Conservation (phyloP, 2,329 filamentous ascomycete species). For the Arthrobotrys sinensis region DNA sequence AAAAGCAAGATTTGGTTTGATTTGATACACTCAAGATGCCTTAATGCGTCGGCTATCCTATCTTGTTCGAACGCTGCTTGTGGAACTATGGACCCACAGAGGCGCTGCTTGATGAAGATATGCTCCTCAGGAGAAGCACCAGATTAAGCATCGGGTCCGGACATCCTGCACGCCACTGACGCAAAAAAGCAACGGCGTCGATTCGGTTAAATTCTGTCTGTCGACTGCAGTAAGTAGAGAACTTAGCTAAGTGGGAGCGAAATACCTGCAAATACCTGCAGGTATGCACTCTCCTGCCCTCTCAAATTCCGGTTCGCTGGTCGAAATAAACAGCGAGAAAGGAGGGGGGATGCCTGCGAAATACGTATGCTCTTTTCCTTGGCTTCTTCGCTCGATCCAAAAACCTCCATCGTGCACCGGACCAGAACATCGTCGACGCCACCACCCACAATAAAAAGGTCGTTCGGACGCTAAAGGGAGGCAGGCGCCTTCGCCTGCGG, state of each 20-base stretch:
- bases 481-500: constrained; percentile 28
- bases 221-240: neutral
- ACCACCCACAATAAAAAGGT: constrained; percentile 1
- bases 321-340: neutral
- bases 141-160: constrained; percentile 10
- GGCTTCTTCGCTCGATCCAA: constrained; percentile 5
- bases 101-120: constrained; percentile 1
- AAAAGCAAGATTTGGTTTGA: neutral
- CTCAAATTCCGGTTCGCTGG: constrained; percentile 10
- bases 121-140: constrained; percentile 2
- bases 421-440: constrained; percentile 19
- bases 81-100: neutral
- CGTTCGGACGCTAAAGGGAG: constrained; percentile 29
- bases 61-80: neutral
- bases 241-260: constrained; percentile 6
- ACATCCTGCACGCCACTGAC: constrained; percentile 17
- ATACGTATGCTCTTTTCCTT: constrained; percentile 20
- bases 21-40: neutral
- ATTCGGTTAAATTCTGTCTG: constrained; percentile 12
- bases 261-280: constrained; percentile 3
- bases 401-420: constrained; percentile 14
- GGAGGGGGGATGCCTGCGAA: constrained; percentile 3
- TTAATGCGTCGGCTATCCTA: constrained; percentile 8
- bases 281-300: neutral
- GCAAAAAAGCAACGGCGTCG: constrained; percentile 25